Evolutionary conservation across 495 filamentous ascomycete species (phyloP), one percentile per base, ranked within the genome.

Genomic region (Trichoderma erinaceum): DNA sequence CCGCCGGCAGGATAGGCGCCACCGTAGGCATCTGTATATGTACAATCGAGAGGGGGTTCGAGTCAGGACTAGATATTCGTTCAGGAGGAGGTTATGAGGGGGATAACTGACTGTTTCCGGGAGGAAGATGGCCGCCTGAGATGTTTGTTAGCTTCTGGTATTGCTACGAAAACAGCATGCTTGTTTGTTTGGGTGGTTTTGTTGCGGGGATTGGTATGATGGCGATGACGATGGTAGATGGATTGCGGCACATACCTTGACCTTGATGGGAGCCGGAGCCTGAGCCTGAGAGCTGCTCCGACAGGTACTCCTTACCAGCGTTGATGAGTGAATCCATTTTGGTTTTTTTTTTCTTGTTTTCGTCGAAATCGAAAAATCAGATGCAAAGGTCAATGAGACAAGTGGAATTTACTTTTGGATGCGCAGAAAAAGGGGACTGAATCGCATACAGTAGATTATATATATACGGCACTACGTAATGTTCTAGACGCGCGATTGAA

Each of bases 1-100:
- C 79, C 78, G 41, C 77, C 78, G 7, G 77, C 77, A 11, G 66
- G 50, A 56, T 56, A 67, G 4, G 13, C 32, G 11, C 44, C 44
- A 12, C 66, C 66, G 66, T 56, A 46, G 11, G 65, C 41, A 41
- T 66, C 65, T 66, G 21, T 48, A 63, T 35, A 63, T 63, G 5
- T 23, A 11, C 7, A 65, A 46, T 65, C 63, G 63, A 21, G 48
- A 21, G 6, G 23, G 21, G 52, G 13, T 61, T 32, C 56, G 27
- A 61, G 56, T 61, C 56, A 61, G 56, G 3, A 29, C 13, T 32
- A 29, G 29, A 4, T 12, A 11, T 25, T 29, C 4, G 27, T 58
- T 64, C 38, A 41, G 38, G 18, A 27, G 8, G 48, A 29, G 8
- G 48, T 52, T 21, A 67, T 10, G 18, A 18, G 43, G 23, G 25